These are phyloP conservation scores for Neurospora intermedia DNA, from an alignment of 495 filamentous ascomycete species.

Conservation along the genomic window DNA sequence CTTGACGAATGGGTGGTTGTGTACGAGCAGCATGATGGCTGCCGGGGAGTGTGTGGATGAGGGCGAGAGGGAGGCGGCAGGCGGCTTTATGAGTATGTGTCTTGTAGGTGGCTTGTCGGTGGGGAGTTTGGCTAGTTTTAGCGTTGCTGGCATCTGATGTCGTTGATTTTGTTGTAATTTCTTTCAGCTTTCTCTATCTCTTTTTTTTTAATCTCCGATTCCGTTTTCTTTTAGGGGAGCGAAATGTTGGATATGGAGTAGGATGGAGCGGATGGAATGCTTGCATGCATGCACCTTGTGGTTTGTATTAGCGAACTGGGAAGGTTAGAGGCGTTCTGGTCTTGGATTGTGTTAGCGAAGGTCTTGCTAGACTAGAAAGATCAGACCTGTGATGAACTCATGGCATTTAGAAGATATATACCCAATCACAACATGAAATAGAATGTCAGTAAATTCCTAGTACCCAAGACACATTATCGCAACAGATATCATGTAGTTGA, in stretches of 20 bases:
- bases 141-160: slow-evolving; percentile 40
- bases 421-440: neutral
- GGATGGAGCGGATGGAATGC: neutral
- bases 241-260: neutral
- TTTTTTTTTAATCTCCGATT: neutral
- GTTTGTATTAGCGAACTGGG: neutral
- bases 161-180: neutral
- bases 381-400: neutral
- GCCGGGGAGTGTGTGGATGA: slow-evolving; percentile 66
- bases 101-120: slow-evolving; percentile 72
- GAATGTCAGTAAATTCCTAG: neutral
- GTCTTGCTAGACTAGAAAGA: neutral
- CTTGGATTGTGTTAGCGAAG: neutral
- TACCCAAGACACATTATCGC: neutral
- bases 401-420: neutral
- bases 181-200: neutral
- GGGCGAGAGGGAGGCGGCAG: slow-evolving; percentile 75
- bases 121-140: slow-evolving; percentile 85
- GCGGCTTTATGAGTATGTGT: slow-evolving; percentile 88
- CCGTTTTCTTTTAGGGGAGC: too few relatives aligned
- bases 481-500: neutral
- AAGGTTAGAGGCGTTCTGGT: neutral
- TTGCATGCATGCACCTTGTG: neutral
- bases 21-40: slow-evolving; percentile 82
- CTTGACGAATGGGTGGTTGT: slow-evolving; percentile 74